These are phyloP conservation scores for Colletotrichum navitas DNA, from an alignment of 2,329 filamentous ascomycete species.

Conservation along the genomic window DNA sequence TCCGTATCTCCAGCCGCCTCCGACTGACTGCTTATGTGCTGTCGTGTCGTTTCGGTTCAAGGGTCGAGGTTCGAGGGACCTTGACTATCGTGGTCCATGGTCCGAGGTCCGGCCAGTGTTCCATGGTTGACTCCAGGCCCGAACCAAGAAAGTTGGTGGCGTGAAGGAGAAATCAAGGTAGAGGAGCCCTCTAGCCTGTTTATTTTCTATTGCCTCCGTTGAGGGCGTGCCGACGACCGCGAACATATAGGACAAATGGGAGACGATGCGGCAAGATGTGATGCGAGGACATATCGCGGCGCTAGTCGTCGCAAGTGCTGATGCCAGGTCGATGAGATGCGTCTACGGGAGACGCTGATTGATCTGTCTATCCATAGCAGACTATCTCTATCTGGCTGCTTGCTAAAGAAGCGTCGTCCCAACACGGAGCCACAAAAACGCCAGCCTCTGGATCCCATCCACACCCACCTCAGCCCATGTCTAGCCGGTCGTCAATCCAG, in stretches of 20 bases:
- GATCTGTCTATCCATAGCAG: constrained; percentile 22
- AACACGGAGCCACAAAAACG: constrained; percentile 39
- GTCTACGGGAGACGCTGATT: neutral
- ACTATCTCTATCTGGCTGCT: constrained; percentile 12
- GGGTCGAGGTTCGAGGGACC: constrained; percentile 34
- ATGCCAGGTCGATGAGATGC: constrained; percentile 38
- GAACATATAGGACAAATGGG: neutral
- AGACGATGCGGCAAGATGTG: constrained; percentile 17
- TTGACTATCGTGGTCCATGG: constrained; percentile 28
- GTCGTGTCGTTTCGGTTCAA: constrained; percentile 30
- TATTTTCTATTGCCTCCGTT: neutral
- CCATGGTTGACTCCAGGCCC: constrained; percentile 28
- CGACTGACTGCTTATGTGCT: constrained; percentile 24
- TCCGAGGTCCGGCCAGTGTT: constrained; percentile 17
- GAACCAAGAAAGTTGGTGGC: constrained; percentile 2
- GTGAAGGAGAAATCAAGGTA: constrained; percentile 14
- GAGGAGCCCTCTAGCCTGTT: constrained; percentile 19
- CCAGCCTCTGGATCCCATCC: constrained; percentile 38
- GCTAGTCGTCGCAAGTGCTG: constrained; percentile 40
- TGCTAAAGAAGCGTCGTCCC: constrained; percentile 42
- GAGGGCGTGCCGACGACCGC: constrained; percentile 6
- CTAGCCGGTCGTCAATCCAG: constrained; percentile 31
- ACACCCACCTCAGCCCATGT: constrained; percentile 28
- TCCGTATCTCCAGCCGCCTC: constrained; percentile 35
- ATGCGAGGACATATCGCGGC: constrained; percentile 26